A percentile compares a stretch with the other conserved stretches of the same genome.
phyloP scores from a whole-genome alignment of 495 filamentous ascomycete genomes.

The Annulohypoxylon bovei region DNA sequence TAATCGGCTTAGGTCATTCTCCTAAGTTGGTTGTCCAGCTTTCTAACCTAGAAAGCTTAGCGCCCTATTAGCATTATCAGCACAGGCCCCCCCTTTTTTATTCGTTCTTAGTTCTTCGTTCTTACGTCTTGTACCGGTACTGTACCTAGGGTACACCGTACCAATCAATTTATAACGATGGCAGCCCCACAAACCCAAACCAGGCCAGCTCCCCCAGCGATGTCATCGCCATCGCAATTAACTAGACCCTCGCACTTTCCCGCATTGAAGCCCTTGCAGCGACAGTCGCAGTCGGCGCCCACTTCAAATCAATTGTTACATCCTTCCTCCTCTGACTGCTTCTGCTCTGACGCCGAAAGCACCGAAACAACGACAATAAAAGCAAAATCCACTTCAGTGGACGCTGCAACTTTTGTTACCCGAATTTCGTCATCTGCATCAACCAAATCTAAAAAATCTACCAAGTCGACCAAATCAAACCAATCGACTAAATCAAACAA shows the following conservation, averaged over 20 bases:
- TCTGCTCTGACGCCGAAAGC: neutral
- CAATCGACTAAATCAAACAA: slow-evolving; percentile 22
- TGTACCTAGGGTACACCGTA: slow-evolving; percentile 14
- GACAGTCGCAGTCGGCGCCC: slow-evolving; percentile 15
- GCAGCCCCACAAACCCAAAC: slow-evolving; percentile 39
- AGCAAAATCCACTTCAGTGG: slow-evolving; percentile 9
- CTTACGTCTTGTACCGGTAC: slow-evolving; percentile 11
- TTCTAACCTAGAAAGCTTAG: slow-evolving; percentile 6
- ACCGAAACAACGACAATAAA: slow-evolving; percentile 12
- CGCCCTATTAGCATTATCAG: slow-evolving; percentile 4
- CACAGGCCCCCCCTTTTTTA: neutral
- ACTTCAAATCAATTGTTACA: slow-evolving; percentile 17
- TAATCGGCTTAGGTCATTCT: neutral
- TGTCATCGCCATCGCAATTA: slow-evolving; percentile 43
- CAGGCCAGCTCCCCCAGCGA: slow-evolving; percentile 32
- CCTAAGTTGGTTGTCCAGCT: slow-evolving; percentile 1
- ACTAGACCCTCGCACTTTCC: slow-evolving; percentile 1
- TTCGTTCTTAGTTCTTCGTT: neutral
- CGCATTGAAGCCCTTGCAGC: slow-evolving; percentile 16
- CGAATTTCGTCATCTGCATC: slow-evolving; percentile 28
- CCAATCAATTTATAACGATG: slow-evolving; percentile 40
- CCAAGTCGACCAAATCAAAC: neutral
- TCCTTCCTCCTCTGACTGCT: slow-evolving; percentile 16
- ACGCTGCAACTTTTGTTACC: slow-evolving; percentile 19
- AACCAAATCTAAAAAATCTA: neutral